These are phyloP conservation scores for Babesia ovata DNA, from an alignment of 169 alveolate species.

Conservation along the genomic window DNA sequence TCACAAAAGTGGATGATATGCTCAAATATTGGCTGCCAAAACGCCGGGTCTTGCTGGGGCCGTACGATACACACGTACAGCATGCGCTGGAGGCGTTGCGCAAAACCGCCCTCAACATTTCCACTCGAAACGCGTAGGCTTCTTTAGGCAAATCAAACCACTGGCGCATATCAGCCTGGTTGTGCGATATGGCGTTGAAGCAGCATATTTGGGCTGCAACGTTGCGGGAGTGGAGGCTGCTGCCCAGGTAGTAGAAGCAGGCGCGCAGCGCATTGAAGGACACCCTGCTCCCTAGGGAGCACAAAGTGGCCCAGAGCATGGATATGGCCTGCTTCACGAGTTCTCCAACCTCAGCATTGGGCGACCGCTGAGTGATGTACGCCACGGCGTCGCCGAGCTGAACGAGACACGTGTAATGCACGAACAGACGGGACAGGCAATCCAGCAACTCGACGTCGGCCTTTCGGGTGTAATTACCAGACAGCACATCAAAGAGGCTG, in stretches of 20 bases:
- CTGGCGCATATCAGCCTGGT: neutral
- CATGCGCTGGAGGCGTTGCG: neutral
- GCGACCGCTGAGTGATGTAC: conserved; percentile 44
- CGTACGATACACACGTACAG: conserved; percentile 21
- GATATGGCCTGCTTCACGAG: conserved; percentile 8
- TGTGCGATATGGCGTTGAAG: conserved; percentile 16
- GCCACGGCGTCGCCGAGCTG: conserved; percentile 35
- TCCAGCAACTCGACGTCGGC: conserved; percentile 23
- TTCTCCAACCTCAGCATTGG: conserved; percentile 28
- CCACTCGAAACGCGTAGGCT: neutral
- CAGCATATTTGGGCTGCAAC: conserved; percentile 45
- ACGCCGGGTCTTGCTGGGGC: conserved; percentile 1
- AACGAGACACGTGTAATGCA: conserved; percentile 13
- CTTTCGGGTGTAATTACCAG: neutral
- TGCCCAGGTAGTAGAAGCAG: conserved; percentile 57
- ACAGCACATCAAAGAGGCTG: conserved; percentile 9
- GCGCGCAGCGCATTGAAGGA: conserved; percentile 47
- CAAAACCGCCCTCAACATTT: conserved; percentile 6
- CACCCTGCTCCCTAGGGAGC: neutral
- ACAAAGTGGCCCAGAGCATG: conserved; percentile 13
- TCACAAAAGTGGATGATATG: neutral
- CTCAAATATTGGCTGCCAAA: conserved; percentile 1
- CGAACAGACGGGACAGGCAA: conserved; percentile 20
- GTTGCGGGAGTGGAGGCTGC: conserved; percentile 36
- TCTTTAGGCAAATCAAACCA: neutral